Evolutionary conservation across 306 rosid genomes (phyloP).

Genomic region (Ziziphus jujuba): DNA sequence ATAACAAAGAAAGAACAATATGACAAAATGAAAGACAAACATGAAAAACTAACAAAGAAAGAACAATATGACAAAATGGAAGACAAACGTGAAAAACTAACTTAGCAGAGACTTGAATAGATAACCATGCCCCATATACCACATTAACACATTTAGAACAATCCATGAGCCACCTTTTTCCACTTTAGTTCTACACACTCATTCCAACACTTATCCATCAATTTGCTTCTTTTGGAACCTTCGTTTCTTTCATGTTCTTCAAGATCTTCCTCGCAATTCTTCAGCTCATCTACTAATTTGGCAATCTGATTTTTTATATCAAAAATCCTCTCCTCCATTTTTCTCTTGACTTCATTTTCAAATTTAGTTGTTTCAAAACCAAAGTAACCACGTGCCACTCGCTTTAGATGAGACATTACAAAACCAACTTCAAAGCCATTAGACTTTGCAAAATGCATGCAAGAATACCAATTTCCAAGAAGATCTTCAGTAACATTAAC

Average conservation of each 20-base stretch:
- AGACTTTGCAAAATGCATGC: not conserved
- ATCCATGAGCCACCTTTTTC: not conserved
- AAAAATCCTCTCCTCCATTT: not conserved
- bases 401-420: not conserved
- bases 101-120: too few relatives aligned
- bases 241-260: not conserved
- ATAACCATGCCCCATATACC: too few relatives aligned
- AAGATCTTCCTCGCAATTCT: not conserved
- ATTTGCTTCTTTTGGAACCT: not conserved
- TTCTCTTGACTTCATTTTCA: not conserved
- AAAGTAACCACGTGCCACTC: not conserved
- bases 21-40: too few relatives aligned
- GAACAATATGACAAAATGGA: too few relatives aligned
- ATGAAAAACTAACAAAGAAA: too few relatives aligned
- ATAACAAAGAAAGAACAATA: too few relatives aligned
- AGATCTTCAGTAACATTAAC: too few relatives aligned
- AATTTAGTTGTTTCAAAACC: not conserved
- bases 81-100: too few relatives aligned
- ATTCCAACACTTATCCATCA: not conserved
- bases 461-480: not conserved
- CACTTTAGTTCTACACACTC: not conserved
- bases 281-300: not conserved
- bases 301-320: too few relatives aligned
- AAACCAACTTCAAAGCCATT: not conserved
- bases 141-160: not conserved